Percentiles rank a stretch among this genome's conserved stretches.
Conservation (phyloP, 2,329 filamentous ascomycete genomes). For the Colletotrichum coccodes region DNA sequence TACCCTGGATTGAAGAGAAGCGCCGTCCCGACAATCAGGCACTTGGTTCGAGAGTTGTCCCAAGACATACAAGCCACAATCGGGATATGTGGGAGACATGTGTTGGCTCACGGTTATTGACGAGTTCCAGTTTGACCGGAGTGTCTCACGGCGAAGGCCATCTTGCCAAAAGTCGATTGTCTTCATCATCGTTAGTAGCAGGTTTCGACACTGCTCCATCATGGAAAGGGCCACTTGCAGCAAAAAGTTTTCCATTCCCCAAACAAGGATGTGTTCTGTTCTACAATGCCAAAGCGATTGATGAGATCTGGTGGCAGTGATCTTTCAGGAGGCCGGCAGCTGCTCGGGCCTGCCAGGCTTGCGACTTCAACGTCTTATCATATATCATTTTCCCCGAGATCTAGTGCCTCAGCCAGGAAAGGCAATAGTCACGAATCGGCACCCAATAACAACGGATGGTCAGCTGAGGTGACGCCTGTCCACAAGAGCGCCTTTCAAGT, state of each 20-base stretch:
- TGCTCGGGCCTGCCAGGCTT: background rate
- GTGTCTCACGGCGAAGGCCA: constrained; percentile 18
- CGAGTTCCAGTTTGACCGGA: constrained; percentile 10
- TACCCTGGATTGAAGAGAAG: constrained; percentile 14
- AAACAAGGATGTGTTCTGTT: constrained; percentile 11
- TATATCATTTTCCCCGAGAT: constrained; percentile 24
- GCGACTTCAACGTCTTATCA: constrained; percentile 1
- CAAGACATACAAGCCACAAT: constrained; percentile 21
- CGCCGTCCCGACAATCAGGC: constrained; percentile 27
- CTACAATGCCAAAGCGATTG: background rate
- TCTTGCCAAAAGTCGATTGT: constrained; percentile 5
- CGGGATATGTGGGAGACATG: constrained; percentile 18
- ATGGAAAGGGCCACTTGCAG: background rate
- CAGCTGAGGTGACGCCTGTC: constrained; percentile 1
- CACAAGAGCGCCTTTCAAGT: background rate
- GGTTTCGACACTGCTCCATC: background rate
- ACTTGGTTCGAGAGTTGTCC: constrained; percentile 12
- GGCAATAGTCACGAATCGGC: constrained; percentile 25
- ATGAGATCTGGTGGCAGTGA: background rate
- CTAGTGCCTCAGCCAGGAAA: constrained; percentile 21
- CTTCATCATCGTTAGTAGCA: constrained; percentile 14
- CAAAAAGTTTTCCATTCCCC: background rate
- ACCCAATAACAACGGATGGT: constrained; percentile 5
- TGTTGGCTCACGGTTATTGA: constrained; percentile 13
- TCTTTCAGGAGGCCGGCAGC: background rate